phyloP scores from a whole-genome alignment of 345 rosid genomes.

The Salix viminalis region DNA sequence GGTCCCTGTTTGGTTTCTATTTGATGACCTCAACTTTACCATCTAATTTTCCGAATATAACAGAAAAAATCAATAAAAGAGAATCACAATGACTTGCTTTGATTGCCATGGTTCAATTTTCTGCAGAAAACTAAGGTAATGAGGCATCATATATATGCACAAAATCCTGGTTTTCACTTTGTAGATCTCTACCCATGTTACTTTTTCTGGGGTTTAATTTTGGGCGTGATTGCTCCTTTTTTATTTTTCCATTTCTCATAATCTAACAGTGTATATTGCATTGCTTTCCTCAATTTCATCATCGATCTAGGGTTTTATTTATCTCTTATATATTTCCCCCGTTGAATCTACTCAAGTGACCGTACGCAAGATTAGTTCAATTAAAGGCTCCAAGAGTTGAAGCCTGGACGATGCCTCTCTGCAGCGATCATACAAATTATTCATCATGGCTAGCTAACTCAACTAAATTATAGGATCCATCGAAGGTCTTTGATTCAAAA shows the following conservation, averaged over 20 bases:
- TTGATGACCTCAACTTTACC: not conserved
- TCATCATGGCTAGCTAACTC: not conserved
- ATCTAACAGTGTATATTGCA: not conserved
- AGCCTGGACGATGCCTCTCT: not conserved
- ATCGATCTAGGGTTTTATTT: slow-evolving; percentile 10
- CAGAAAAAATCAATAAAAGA: not conserved
- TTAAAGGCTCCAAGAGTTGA: not conserved
- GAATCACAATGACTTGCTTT: not conserved
- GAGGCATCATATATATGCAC: no score
- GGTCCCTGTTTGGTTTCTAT: not conserved
- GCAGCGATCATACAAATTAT: not conserved
- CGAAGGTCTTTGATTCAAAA: not conserved
- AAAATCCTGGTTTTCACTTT: not conserved
- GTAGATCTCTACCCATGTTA: not conserved
- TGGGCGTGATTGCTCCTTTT: not conserved
- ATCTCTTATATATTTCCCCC: not conserved
- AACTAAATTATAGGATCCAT: not conserved
- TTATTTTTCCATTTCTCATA: not conserved
- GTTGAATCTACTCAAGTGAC: not conserved
- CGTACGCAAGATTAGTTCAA: not conserved
- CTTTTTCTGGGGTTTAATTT: not conserved
- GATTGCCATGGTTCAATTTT: not conserved
- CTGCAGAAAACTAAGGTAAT: not conserved
- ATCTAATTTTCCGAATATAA: not conserved
- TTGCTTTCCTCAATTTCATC: not conserved